phyloP scores from a whole-genome alignment of 2,329 filamentous ascomycete genomes.

The Hyphodiscus sp. region DNA sequence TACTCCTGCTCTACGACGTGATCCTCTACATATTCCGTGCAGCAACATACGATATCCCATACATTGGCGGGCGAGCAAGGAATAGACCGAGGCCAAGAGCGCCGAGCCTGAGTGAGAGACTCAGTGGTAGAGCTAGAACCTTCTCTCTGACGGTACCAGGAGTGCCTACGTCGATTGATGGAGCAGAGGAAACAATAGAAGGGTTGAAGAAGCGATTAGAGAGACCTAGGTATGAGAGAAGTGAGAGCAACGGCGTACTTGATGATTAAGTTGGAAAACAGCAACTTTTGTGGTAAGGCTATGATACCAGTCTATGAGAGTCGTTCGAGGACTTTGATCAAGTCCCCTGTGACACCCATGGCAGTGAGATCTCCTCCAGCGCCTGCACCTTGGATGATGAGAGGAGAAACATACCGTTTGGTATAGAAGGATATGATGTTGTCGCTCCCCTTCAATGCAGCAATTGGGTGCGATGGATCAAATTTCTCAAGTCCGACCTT shows the following conservation, averaged over 20 bases:
- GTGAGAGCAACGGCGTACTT: conserved; percentile 11
- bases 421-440: conserved; percentile 99
- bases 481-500: conserved; percentile 91
- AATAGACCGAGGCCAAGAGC: conserved; percentile 54
- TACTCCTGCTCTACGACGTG: conserved; percentile 57
- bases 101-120: conserved; percentile 53
- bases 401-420: conserved; percentile 79
- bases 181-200: conserved; percentile 5
- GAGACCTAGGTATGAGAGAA: conserved; percentile 12
- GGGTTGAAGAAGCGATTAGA: conserved; percentile 6
- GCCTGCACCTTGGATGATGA: conserved; percentile 91
- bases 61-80: conserved; percentile 53
- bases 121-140: conserved; percentile 38
- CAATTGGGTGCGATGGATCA: conserved; percentile 83
- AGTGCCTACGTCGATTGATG: neutral
- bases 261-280: conserved; percentile 14
- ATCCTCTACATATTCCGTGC: conserved; percentile 54
- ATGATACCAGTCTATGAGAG: conserved; percentile 14
- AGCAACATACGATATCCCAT: conserved; percentile 50
- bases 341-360: conserved; percentile 92
- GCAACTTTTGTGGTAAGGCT: conserved; percentile 10
- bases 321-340: conserved; percentile 80
- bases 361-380: conserved; percentile 94
- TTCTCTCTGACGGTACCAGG: conserved; percentile 22
- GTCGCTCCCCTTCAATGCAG: conserved; percentile 90